These are phyloP conservation scores for Picochlorum sp. DNA, from an alignment of 139 green algal genomes.

Conservation along the genomic window DNA sequence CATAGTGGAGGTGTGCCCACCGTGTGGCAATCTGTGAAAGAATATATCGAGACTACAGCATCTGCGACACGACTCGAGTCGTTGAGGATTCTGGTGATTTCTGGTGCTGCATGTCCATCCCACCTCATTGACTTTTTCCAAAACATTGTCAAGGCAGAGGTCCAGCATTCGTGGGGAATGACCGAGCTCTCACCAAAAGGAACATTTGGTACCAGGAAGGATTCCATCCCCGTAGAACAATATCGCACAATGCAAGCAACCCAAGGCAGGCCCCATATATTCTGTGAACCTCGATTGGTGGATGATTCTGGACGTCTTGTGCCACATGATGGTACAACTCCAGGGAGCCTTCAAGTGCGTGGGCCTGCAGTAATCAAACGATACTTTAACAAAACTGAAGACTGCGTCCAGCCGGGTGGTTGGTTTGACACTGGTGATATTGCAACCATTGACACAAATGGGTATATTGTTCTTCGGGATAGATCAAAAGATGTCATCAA, in stretches of 20 bases:
- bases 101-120: slow-evolving; percentile 52
- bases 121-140: slow-evolving; percentile 25
- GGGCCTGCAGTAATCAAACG: slow-evolving; percentile 39
- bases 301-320: slow-evolving; percentile 42
- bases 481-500: slow-evolving; percentile 84
- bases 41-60: slow-evolving; percentile 33
- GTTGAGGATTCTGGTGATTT: slow-evolving; percentile 44
- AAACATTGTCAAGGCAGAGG: slow-evolving; percentile 36
- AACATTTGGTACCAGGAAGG: slow-evolving; percentile 43
- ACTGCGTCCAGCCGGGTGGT: slow-evolving; percentile 2
- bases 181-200: slow-evolving; percentile 64
- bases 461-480: slow-evolving; percentile 59
- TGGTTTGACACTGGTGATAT: slow-evolving; percentile 77
- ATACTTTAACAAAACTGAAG: slow-evolving; percentile 41
- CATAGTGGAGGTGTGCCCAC: slow-evolving; percentile 61
- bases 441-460: slow-evolving; percentile 54
- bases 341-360: slow-evolving; percentile 60
- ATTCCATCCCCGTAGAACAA: not conserved
- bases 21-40: slow-evolving; percentile 54
- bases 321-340: slow-evolving; percentile 32
- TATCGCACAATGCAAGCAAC: not conserved
- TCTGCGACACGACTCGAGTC: slow-evolving; percentile 23
- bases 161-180: slow-evolving; percentile 65
- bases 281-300: slow-evolving; percentile 59
- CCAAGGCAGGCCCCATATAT: slow-evolving; percentile 48